Percentiles rank a stretch among this genome's conserved stretches.
These are phyloP conservation scores for Parachaetomium inaequale DNA, from an alignment of 495 filamentous ascomycete species.

Conservation along the genomic window DNA sequence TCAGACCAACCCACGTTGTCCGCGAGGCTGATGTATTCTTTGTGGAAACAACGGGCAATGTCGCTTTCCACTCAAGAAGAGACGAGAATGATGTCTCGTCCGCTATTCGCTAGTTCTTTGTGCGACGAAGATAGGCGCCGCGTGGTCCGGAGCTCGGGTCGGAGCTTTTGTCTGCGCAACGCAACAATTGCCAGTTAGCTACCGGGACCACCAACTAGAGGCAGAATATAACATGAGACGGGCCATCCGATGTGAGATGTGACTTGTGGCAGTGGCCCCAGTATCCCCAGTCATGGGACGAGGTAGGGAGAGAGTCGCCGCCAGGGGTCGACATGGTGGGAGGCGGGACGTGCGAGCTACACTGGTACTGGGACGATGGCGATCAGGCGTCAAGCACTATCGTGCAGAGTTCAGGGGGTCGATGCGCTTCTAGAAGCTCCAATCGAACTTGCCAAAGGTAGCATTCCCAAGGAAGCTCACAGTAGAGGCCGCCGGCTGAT, in stretches of 20 bases:
- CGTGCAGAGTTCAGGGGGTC: constrained; percentile 1
- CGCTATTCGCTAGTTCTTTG: constrained; percentile 16
- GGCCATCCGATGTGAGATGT: neutral
- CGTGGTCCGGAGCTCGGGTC: neutral
- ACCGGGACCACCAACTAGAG: constrained; percentile 3
- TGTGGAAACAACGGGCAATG: neutral
- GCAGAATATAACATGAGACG: neutral
- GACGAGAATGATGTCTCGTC: neutral
- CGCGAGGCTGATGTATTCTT: neutral
- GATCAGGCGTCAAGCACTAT: constrained; percentile 22
- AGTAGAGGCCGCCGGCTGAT: constrained; percentile 4
- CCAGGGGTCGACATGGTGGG: neutral
- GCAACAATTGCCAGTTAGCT: constrained; percentile 16
- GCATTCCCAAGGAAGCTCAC: neutral
- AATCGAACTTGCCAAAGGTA: neutral
- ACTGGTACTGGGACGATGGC: constrained; percentile 8
- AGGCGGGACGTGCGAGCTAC: neutral
- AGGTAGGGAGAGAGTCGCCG: neutral
- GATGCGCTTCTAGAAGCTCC: constrained; percentile 20
- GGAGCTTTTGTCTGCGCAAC: constrained; percentile 11
- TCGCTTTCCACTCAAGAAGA: neutral
- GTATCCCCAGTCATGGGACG: neutral
- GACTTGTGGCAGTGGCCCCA: neutral
- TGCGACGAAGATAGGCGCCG: constrained; percentile 2
- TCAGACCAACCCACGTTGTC: neutral